Percentiles rank a stretch among this genome's conserved stretches.
These are phyloP conservation scores for Guadua angustifolia DNA, from an alignment of 176 grass and related monocot genomes.

Conservation along the genomic window DNA sequence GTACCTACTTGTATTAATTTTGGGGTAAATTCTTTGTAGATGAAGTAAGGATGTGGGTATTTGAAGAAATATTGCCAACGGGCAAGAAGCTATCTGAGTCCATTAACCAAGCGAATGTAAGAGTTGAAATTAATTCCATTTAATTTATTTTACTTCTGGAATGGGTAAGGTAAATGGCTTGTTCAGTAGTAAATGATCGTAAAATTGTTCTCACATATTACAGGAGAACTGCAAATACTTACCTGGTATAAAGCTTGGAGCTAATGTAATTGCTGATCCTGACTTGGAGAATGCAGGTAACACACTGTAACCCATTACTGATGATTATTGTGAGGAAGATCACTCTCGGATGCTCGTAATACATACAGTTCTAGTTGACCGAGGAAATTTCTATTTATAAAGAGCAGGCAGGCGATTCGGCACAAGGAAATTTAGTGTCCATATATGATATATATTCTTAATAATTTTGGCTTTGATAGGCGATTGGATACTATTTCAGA, in stretches of 20 bases:
- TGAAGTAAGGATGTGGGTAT: conserved; percentile 97
- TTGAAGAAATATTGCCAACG: conserved; percentile 75
- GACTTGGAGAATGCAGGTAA: conserved; percentile 96
- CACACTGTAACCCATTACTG: background rate
- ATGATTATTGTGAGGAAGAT: background rate
- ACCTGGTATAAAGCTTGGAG: conserved; percentile 85
- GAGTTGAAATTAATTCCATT: conserved; percentile 15
- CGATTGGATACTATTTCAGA: conserved; percentile 5
- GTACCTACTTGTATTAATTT: background rate
- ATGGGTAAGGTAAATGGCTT: background rate
- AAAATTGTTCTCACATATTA: conserved; percentile 18
- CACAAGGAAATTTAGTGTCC: background rate
- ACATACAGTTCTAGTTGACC: background rate
- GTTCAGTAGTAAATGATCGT: background rate
- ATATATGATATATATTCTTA: background rate
- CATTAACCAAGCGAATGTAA: conserved; percentile 81
- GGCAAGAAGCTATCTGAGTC: conserved; percentile 81
- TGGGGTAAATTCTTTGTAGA: conserved; percentile 33
- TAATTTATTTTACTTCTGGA: conserved; percentile 12
- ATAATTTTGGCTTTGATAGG: background rate
- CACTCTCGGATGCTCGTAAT: conserved; percentile 11
- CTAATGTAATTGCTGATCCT: conserved; percentile 82
- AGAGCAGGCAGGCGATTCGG: background rate
- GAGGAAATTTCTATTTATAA: background rate
- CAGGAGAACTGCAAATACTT: conserved; percentile 97